Percentiles rank a stretch among this genome's conserved stretches.
phyloP scores from a whole-genome alignment of 2,329 filamentous ascomycete genomes.

The Colletotrichum spinosum region DNA sequence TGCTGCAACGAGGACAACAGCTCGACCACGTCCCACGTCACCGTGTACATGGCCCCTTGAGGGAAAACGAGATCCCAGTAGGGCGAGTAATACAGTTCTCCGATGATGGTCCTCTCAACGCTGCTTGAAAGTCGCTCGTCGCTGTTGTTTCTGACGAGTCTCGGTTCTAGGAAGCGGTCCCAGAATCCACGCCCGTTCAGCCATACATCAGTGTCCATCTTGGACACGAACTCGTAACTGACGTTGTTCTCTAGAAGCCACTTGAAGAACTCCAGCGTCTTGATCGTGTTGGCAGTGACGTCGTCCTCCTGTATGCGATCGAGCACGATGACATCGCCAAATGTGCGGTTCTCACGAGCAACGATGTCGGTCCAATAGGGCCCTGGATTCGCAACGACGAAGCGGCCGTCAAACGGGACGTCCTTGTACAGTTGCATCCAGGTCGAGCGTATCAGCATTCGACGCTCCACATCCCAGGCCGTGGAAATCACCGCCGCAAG shows the following conservation, averaged over 20 bases:
- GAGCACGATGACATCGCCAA: constrained; percentile 49
- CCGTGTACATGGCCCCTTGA: constrained; percentile 49
- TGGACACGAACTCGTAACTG: constrained; percentile 47
- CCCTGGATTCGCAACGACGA: constrained; percentile 47
- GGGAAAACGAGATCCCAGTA: constrained; percentile 44
- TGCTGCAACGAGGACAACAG: constrained; percentile 43
- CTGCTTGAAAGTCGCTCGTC: constrained; percentile 30
- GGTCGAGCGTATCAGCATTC: constrained; percentile 46
- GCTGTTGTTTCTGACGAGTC: constrained; percentile 36
- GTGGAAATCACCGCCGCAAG: constrained; percentile 46
- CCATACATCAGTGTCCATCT: constrained; percentile 48
- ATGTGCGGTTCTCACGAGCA: constrained; percentile 46
- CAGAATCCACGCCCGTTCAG: constrained; percentile 47
- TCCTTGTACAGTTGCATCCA: constrained; percentile 47
- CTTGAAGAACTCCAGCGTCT: constrained; percentile 48
- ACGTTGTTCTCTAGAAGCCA: constrained; percentile 42
- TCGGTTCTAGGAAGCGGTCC: constrained; percentile 43
- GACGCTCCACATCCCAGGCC: constrained; percentile 43
- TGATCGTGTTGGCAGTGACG: constrained; percentile 47
- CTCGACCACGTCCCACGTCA: constrained; percentile 48
- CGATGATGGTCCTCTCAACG: constrained; percentile 44
- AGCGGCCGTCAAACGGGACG: constrained; percentile 45
- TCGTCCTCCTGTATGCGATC: constrained; percentile 47
- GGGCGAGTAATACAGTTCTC: constrained; percentile 43
- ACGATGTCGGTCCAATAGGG: constrained; percentile 42